Conservation (phyloP, 2,329 filamentous ascomycete species). For the Acephala macrosclerotiorum region DNA sequence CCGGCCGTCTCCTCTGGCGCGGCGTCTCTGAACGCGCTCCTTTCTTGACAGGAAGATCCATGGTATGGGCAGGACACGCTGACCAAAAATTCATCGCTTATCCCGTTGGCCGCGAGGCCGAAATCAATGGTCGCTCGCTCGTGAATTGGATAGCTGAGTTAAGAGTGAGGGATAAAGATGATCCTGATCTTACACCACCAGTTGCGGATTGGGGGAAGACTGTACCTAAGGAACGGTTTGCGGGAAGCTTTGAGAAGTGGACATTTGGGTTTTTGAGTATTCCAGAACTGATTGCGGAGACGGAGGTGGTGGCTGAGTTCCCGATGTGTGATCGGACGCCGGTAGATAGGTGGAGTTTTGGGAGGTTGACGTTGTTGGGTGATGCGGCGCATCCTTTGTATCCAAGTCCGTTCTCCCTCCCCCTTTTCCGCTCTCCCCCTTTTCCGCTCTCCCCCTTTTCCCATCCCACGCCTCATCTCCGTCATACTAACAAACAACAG, state of each 20-base stretch:
- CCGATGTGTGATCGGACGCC: constrained; percentile 55
- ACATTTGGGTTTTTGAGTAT: constrained; percentile 52
- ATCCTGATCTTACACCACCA: constrained; percentile 52
- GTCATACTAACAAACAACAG: constrained; percentile 9
- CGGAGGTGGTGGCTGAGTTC: constrained; percentile 53
- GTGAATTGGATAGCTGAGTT: constrained; percentile 57
- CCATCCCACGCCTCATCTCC: neutral
- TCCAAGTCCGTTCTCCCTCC: constrained; percentile 38
- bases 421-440: too few species aligned
- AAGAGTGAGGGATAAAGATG: constrained; percentile 50
- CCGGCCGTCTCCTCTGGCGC: constrained; percentile 54
- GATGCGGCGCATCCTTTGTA: constrained; percentile 52
- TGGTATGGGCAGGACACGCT: constrained; percentile 55
- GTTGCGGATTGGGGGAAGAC: constrained; percentile 53
- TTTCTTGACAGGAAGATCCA: constrained; percentile 51
- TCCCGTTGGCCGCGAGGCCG: constrained; percentile 49
- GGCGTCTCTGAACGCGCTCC: constrained; percentile 50
- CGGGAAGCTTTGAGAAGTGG: constrained; percentile 50
- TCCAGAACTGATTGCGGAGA: constrained; percentile 50
- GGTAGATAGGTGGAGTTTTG: constrained; percentile 49
- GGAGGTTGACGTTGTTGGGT: constrained; percentile 48
- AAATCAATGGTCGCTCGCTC: constrained; percentile 47
- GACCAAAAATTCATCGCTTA: constrained; percentile 57
- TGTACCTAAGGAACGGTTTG: constrained; percentile 50
- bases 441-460: neutral